Evolutionary conservation across 306 rosid species (phyloP), one percentile per base, ranked within the genome.

Genomic region (Mucuna pruriens): DNA sequence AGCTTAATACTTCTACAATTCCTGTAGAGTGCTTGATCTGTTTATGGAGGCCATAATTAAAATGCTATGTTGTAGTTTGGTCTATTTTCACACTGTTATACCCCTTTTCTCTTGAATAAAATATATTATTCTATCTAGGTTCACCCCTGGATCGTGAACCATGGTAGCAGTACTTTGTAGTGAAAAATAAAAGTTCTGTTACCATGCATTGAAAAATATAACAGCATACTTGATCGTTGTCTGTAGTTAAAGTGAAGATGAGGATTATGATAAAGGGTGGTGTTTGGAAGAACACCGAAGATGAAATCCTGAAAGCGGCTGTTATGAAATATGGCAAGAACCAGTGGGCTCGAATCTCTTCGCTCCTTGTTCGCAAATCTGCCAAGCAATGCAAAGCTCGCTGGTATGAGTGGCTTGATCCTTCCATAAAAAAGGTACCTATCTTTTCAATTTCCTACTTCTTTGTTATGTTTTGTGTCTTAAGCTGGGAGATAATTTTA

Each of bases 261-360:
- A 94, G 98, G 97, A 94, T 94, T 74, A 94, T 94, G 98, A 94
- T 94, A 16, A 94, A 94, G 78, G 98, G 97, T 4, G 97, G 97
- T 76, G 97, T 94, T 77, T 94, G 98, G 97, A 94, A 94, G 84
- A 94, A 94, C 95, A 94, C 98, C n/a, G 97, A 94, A 78, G 98
- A 94, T 90, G 98, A 94, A 90, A 94, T 94, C 87, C 93, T 91
- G 8, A 94, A 94, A 76, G 98, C 98, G 2, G 97, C 95, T 86
- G 98, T 91, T 8, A 94, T 94, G 98, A 94, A 94, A 63, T 94
- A 94, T 81, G 95, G 98, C 1, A 94, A 94, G 68, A 94, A 94
- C 77, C 97, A 94, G 71, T 94, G 98, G 98, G 98, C 98, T 81
- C 92, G 98, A 23, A 94, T 94, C 78, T 94, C 98, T 25, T 94